These are phyloP conservation scores for Teunomyces pallodes DNA, from an alignment of 805 yeast genomes.

Conservation along the genomic window DNA sequence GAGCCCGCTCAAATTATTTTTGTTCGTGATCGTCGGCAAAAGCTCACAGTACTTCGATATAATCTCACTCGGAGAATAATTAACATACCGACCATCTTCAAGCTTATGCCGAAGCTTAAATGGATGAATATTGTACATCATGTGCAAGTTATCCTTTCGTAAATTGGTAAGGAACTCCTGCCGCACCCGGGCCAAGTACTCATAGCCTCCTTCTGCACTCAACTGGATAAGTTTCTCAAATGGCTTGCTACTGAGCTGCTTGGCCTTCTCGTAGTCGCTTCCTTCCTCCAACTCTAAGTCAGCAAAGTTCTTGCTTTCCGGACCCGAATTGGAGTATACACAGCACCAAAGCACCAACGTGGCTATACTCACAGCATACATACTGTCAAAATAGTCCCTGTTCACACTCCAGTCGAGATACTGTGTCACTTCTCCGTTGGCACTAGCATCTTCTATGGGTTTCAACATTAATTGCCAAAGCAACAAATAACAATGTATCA, in stretches of 20 bases:
- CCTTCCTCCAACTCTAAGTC: constrained; percentile 15
- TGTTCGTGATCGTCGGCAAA: constrained; percentile 30
- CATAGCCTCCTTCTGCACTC: constrained; percentile 37
- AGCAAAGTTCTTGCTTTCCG: constrained; percentile 24
- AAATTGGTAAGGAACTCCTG: constrained; percentile 32
- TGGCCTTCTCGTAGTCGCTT: constrained; percentile 5
- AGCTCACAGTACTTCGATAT: constrained; percentile 32
- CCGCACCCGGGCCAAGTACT: constrained; percentile 32
- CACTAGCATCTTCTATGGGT: constrained; percentile 20
- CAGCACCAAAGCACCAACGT: constrained; percentile 42
- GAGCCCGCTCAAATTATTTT: constrained; percentile 40
- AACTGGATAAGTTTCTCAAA: constrained; percentile 26
- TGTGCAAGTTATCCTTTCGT: constrained; percentile 21
- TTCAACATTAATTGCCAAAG: constrained; percentile 38
- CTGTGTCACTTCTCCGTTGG: constrained; percentile 9
- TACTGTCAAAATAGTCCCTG: constrained; percentile 34
- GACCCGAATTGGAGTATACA: constrained; percentile 31
- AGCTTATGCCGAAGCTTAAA: constrained; percentile 12
- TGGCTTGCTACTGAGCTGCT: background rate
- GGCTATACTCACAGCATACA: constrained; percentile 38
- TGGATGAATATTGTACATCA: constrained; percentile 21
- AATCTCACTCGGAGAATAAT: constrained; percentile 25
- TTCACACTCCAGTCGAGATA: constrained; percentile 29
- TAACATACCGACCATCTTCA: constrained; percentile 7
- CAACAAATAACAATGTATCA: constrained; percentile 38